Evolutionary conservation across 495 filamentous ascomycete species (phyloP).

Genomic region (Lasiosphaeris hirsuta): DNA sequence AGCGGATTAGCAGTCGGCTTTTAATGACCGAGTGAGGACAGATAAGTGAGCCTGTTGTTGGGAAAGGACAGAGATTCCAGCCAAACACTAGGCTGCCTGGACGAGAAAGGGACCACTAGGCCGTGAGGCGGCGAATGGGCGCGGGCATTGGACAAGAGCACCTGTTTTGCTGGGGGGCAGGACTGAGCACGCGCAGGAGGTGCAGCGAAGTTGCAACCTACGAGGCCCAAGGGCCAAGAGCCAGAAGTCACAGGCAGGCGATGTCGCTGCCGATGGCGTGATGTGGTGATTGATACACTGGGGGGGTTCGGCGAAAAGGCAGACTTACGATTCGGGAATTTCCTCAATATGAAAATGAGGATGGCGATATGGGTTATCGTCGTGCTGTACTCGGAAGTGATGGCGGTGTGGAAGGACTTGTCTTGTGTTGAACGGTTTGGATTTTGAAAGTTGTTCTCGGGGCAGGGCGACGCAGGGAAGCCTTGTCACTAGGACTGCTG

Average conservation of each 20-base stretch:
- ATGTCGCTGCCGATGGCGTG: conserved; percentile 18
- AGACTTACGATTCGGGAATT: conserved; percentile 29
- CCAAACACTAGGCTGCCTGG: conserved; percentile 13
- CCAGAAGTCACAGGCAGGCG: not conserved
- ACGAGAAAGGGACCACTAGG: conserved; percentile 11
- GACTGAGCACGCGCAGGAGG: not conserved
- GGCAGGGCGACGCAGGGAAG: conserved; percentile 25
- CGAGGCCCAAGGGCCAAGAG: not conserved
- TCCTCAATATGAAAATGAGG: conserved; percentile 22
- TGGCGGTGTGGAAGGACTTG: conserved; percentile 35
- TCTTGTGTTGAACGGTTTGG: conserved; percentile 28
- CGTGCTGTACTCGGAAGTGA: conserved; percentile 27
- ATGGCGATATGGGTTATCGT: conserved; percentile 32
- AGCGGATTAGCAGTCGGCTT: conserved; percentile 6
- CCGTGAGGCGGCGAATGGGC: conserved; percentile 10
- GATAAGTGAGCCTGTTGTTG: conserved; percentile 24
- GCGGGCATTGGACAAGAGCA: conserved; percentile 14
- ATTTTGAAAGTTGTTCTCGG: conserved; percentile 42
- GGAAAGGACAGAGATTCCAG: conserved; percentile 12
- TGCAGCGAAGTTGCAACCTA: too few relatives aligned
- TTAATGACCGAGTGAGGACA: conserved; percentile 29
- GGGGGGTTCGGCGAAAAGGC: conserved; percentile 1
- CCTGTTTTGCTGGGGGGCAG: conserved; percentile 7
- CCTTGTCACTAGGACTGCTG: conserved; percentile 13
- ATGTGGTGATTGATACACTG: conserved; percentile 9